A percentile compares a stretch with the other conserved stretches of the same genome.
These are phyloP conservation scores for Mycena metata DNA, from an alignment of 768 basidiomycete genomes.

Conservation along the genomic window DNA sequence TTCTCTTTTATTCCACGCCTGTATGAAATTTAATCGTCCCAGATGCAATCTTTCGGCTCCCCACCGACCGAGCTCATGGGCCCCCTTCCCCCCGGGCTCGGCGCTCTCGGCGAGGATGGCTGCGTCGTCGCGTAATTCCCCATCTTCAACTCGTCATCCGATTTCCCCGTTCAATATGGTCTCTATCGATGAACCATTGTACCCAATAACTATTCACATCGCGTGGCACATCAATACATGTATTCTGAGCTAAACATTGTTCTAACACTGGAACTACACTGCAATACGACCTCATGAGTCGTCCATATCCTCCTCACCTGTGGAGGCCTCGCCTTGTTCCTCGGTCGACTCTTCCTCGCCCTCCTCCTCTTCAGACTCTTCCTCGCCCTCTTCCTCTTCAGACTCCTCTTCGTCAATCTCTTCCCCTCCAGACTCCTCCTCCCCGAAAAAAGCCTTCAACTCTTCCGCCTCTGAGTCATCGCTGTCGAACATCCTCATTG, in stretches of 20 bases:
- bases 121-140: slow-evolving; percentile 42
- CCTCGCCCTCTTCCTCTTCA: neutral
- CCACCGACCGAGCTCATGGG: slow-evolving; percentile 90
- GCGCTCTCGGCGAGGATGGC: slow-evolving; percentile 64
- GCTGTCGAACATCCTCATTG: neutral
- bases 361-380: neutral
- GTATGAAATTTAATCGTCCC: slow-evolving; percentile 2
- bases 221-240: too few species aligned
- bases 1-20: neutral
- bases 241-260: neutral
- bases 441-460: neutral
- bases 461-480: neutral
- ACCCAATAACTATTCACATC: too few species aligned
- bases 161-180: too few species aligned
- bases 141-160: too few species aligned
- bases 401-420: slow-evolving; percentile 7
- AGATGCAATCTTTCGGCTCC: slow-evolving; percentile 86
- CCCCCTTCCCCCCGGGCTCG: slow-evolving; percentile 79
- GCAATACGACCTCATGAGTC: too few species aligned
- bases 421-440: neutral
- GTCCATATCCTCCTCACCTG: too few species aligned
- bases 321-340: neutral
- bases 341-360: neutral
- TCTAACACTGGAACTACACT: neutral
- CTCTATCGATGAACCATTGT: too few species aligned